Conservation (phyloP, 1,284 basidiomycete genomes). For the Tilletia horrida region DNA sequence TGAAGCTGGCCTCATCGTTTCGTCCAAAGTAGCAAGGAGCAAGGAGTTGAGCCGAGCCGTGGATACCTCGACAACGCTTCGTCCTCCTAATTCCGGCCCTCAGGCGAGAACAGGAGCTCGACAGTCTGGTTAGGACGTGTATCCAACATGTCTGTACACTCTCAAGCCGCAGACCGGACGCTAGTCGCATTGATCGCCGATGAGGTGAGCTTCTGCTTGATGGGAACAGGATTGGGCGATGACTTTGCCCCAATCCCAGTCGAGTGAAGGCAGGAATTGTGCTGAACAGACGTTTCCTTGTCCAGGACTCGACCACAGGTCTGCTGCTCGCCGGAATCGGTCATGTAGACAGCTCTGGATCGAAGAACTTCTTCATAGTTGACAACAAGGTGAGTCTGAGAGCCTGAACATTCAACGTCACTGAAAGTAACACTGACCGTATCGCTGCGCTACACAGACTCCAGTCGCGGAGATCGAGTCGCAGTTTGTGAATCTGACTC, state of each 20-base stretch:
- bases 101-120: no score
- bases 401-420: not conserved
- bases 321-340: slow-evolving; percentile 53
- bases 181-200: slow-evolving; percentile 46
- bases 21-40: no score
- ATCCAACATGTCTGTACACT: not conserved
- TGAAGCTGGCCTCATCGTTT: no score
- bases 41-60: no score
- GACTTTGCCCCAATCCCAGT: not conserved
- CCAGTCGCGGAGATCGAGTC: slow-evolving; percentile 50
- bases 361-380: slow-evolving; percentile 54
- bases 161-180: slow-evolving; percentile 35
- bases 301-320: slow-evolving; percentile 51
- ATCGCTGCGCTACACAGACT: slow-evolving; percentile 23
- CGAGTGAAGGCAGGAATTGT: not conserved
- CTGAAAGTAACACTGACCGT: not conserved
- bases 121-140: no score
- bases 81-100: no score
- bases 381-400: slow-evolving; percentile 38
- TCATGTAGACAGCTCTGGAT: slow-evolving; percentile 46
- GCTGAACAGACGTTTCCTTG: not conserved
- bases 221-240: not conserved
- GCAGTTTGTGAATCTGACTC: slow-evolving; percentile 43
- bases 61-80: no score
- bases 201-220: slow-evolving; percentile 31